Conservation (phyloP, 2,329 filamentous ascomycete species). For the Talaromyces rugulosus region DNA sequence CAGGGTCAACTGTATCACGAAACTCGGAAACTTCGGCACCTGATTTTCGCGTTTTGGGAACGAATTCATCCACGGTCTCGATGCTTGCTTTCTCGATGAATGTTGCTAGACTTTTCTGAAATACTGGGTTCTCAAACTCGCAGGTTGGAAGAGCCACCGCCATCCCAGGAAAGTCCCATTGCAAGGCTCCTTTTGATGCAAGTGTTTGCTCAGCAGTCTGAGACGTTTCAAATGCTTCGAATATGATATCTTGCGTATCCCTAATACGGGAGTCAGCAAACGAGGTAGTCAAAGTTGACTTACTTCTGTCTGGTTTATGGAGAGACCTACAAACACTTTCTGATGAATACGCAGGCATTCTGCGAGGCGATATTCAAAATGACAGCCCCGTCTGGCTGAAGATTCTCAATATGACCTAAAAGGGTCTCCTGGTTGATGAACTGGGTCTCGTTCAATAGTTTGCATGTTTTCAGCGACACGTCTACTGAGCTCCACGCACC, state of each 20-base stretch:
- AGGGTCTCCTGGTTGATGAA: conserved; percentile 20
- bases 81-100: conserved; percentile 3
- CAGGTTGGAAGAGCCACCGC: conserved; percentile 45
- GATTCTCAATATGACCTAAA: not conserved
- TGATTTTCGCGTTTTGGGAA: not conserved
- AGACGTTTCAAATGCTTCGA: conserved; percentile 61
- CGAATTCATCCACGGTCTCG: not conserved
- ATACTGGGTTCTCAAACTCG: conserved; percentile 24
- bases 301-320: conserved; percentile 13
- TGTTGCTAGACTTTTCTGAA: not conserved
- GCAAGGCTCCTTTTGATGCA: conserved; percentile 47
- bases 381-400: conserved; percentile 28
- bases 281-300: no score
- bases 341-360: conserved; percentile 46
- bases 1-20: conserved; percentile 57
- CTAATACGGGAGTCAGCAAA: not conserved
- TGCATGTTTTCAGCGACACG: conserved; percentile 14
- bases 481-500: not conserved
- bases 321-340: conserved; percentile 6
- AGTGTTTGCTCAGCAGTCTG: conserved; percentile 51
- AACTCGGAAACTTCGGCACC: conserved; percentile 43
- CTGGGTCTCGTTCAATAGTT: conserved; percentile 12
- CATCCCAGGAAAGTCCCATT: conserved; percentile 58
- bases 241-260: conserved; percentile 33
- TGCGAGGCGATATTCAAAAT: conserved; percentile 45